Evolutionary conservation across 1,284 basidiomycete species (phyloP).

Genomic region (Cryptococcus maquisensis): DNA sequence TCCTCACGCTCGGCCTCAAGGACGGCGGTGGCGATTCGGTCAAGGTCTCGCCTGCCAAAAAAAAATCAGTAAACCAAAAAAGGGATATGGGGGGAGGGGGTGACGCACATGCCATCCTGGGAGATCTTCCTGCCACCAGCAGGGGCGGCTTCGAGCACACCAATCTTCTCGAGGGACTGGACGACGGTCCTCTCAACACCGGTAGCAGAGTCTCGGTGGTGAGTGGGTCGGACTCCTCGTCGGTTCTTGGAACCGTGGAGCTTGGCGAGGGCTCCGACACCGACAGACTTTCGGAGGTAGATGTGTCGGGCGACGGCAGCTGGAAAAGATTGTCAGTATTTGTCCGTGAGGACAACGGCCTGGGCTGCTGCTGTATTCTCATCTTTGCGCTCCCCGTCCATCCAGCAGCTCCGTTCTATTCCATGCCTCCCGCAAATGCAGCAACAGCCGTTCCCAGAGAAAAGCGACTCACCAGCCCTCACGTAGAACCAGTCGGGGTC

Average conservation of each 20-base stretch:
- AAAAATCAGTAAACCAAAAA: background rate
- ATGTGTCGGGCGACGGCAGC: constrained; percentile 98
- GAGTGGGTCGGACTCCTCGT: constrained; percentile 89
- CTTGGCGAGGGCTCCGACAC: constrained; percentile 92
- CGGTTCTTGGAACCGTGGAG: constrained; percentile 95
- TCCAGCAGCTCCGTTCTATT: background rate
- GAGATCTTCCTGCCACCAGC: constrained; percentile 95
- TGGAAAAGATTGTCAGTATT: constrained; percentile 41
- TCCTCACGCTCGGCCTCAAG: constrained; percentile 82
- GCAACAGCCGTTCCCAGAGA: no score
- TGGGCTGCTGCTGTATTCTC: background rate
- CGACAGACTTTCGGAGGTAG: constrained; percentile 98
- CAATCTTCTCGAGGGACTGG: constrained; percentile 97
- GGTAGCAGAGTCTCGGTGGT: constrained; percentile 83
- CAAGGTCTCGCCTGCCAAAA: constrained; percentile 70
- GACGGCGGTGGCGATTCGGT: constrained; percentile 96
- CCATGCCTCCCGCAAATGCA: background rate
- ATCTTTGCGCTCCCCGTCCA: background rate
- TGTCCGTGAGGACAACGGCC: background rate
- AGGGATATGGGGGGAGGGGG: background rate
- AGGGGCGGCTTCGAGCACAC: constrained; percentile 88
- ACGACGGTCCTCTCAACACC: constrained; percentile 87
- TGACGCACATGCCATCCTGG: constrained; percentile 77
- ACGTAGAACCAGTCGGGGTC: constrained; percentile 99
- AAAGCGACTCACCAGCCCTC: constrained; percentile 71